Base-by-base conservation (phyloP, 805 yeast genomes). In the Metschnikowia gelsemii region DNA sequence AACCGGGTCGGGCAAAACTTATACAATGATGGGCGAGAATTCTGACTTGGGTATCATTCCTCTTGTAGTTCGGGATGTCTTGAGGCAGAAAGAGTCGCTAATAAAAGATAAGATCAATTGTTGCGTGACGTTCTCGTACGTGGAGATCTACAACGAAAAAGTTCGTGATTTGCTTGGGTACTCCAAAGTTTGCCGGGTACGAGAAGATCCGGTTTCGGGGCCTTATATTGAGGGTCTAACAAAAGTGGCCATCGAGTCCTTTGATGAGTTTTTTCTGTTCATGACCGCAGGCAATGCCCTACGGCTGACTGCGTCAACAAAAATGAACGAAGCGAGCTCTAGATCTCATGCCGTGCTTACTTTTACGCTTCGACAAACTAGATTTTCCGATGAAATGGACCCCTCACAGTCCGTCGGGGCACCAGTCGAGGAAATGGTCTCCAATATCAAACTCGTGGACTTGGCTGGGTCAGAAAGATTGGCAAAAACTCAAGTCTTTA, bases 401-500 rank as follows among this genome's bases (percentile, higher is more conserved):
- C 14, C 41, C 47, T 24, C 19, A 9, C 34, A 51, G 38, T 44
- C 54, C 17, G 52, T 64, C 5, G 71, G 75, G 3, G 68, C 66
- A 8, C 62, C 75, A 2, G 61, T 66, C 1, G 73, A 71, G 37
- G 76, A 73, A 44, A 76, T 76, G 50, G 61, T 72, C 1, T 83
- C 93, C 2, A 75, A 76, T 45, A 67, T 87, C 27, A 71, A 84
- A 43, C 66, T 87, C 13, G 91, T 87, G 2, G 95, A 87, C 62
- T 63, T 87, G 46, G 96, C 96, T 0, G 90, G 96, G 0, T 83
- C 91, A 1, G 96, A 87, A 57, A 68, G 91, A 38, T 78, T 82
- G 2, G 61, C 67, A 14, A 72, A 82, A 19, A 78, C 87, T 0
- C 82, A 84, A 22, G 76, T 83, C 5, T 77, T 73, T 13, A 81